phyloP scores from a whole-genome alignment of 768 basidiomycete species.

The Amanita muscaria region DNA sequence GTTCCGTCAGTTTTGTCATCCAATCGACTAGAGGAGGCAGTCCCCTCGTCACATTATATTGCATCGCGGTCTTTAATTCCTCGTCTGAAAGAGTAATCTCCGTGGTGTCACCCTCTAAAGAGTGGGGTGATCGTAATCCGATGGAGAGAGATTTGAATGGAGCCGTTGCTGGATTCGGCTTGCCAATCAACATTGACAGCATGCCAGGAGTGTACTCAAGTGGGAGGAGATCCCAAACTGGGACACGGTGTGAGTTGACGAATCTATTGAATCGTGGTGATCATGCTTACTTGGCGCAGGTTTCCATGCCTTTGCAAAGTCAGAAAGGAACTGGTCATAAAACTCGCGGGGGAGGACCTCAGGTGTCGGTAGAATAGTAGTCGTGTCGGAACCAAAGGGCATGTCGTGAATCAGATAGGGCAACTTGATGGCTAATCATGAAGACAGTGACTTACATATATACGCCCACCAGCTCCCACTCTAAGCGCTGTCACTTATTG shows the following conservation, averaged over 20 bases:
- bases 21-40: slow-evolving; percentile 44
- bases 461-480: too few species aligned
- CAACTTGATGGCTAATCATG: too few species aligned
- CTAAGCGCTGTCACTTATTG: too few species aligned
- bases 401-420: too few species aligned
- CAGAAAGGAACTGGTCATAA: slow-evolving; percentile 41
- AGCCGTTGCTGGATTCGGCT: slow-evolving; percentile 73
- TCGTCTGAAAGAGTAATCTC: slow-evolving; percentile 37
- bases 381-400: background rate
- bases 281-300: slow-evolving; percentile 39
- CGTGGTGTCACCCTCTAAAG: slow-evolving; percentile 22
- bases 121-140: slow-evolving; percentile 33
- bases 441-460: too few species aligned
- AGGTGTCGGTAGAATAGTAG: background rate
- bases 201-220: slow-evolving; percentile 58
- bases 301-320: slow-evolving; percentile 35
- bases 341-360: background rate
- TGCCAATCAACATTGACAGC: slow-evolving; percentile 67
- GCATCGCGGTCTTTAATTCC: slow-evolving; percentile 51
- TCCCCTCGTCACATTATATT: slow-evolving; percentile 57
- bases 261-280: background rate
- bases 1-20: slow-evolving; percentile 52
- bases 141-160: slow-evolving; percentile 65
- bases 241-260: slow-evolving; percentile 2
- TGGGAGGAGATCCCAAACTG: slow-evolving; percentile 49